Evolutionary conservation across 177 flowering plant species (phyloP), one percentile per base, ranked within the genome.

Genomic region (Vitis hybrid): DNA sequence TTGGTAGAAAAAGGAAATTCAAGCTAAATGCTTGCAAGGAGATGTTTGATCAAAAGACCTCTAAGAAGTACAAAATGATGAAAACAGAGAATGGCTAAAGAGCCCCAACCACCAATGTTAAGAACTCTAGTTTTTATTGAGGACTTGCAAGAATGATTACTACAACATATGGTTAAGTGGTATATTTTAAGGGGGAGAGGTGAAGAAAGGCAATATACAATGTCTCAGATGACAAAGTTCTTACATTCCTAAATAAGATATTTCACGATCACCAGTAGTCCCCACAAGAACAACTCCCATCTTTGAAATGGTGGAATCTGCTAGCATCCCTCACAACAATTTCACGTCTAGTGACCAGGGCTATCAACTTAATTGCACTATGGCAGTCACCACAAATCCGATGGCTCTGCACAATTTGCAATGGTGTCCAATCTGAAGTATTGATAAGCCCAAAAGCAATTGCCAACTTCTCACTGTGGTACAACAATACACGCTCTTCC

Each of bases 241-340:
- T 39, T 39, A 39, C 45, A 39, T 39, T 39, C 29, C 52, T 51
- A 45, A 65, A 3, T 20, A 22, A 54, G 20, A 4, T 31, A 18
- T 14, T 67, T 54, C 64, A 31, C 49, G 50, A 61, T 92, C 83
- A 93, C 94, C 94, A 93, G 64, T 93, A 90, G 76, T 89, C 90
- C 50, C 90, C 87, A 82, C 98, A 93, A 71, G 98, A 93, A 78
- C 98, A 93, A 51, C 20, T 74, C 29, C 93, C 93, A 77, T 84
- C 77, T 78, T 78, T 39, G 45, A 39, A 39, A 39, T 39, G 45
- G 45, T 39, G 45, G 45, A 39, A 39, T 39, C 45, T 39, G 73
- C 92, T 87, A 1, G 81, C 87, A 82, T 92, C 94, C 71, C 88
- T 86, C 45, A 89, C 56, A 31, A 88, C 88, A 69, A 90, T 88